phyloP scores from a whole-genome alignment of 495 filamentous ascomycete genomes.

The Talaromyces ruber region DNA sequence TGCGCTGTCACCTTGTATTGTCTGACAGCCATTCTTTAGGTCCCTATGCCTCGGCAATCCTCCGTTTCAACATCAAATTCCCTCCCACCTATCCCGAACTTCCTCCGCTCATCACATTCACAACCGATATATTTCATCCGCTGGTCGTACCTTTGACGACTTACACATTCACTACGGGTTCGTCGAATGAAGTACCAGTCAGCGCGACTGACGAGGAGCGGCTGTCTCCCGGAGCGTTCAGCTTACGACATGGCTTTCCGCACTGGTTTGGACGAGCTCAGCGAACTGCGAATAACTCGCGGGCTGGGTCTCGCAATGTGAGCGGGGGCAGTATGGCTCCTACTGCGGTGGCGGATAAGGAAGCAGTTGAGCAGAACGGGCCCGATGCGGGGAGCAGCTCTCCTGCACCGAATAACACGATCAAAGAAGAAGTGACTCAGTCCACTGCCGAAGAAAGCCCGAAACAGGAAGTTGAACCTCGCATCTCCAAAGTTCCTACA shows the following conservation, averaged over 20 bases:
- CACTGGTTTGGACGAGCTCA: slow-evolving; percentile 63
- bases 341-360: not conserved
- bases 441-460: not conserved
- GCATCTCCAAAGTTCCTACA: slow-evolving; percentile 9
- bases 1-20: not conserved
- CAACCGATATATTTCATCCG: slow-evolving; percentile 89
- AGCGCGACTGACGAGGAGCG: slow-evolving; percentile 75
- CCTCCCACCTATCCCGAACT: slow-evolving; percentile 69
- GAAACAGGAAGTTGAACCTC: slow-evolving; percentile 5
- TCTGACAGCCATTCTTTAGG: slow-evolving; percentile 36
- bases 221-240: slow-evolving; percentile 80
- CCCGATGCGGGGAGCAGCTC: not conserved
- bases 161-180: slow-evolving; percentile 76
- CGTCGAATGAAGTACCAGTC: slow-evolving; percentile 58
- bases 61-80: slow-evolving; percentile 86
- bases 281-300: slow-evolving; percentile 21
- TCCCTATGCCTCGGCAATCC: slow-evolving; percentile 77
- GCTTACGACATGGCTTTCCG: slow-evolving; percentile 81
- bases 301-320: slow-evolving; percentile 24
- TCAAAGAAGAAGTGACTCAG: not conserved
- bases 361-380: not conserved
- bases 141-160: slow-evolving; percentile 84
- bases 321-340: slow-evolving; percentile 19
- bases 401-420: not conserved
- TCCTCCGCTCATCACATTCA: slow-evolving; percentile 78